Evolutionary conservation across 1,284 basidiomycete genomes (phyloP).

Genomic region (Naganishia cerealis): DNA sequence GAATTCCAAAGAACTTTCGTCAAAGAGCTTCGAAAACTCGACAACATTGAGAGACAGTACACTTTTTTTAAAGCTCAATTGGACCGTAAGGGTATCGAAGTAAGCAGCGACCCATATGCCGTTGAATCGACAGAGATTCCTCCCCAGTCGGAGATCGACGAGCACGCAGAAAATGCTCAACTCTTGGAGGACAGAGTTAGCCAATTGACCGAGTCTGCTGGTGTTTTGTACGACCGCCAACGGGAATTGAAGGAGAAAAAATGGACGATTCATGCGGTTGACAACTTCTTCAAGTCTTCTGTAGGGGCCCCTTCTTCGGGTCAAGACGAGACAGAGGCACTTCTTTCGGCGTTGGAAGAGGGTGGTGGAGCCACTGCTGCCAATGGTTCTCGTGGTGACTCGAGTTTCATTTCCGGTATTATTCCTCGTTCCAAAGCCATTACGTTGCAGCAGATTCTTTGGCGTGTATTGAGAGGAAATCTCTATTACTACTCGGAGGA

Average conservation of each 20-base stretch:
- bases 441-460: conserved; percentile 94
- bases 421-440: conserved; percentile 89
- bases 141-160: conserved; percentile 88
- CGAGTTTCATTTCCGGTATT: conserved; percentile 95
- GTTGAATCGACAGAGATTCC: conserved; percentile 74
- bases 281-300: conserved; percentile 97
- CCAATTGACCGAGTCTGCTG: too few species aligned
- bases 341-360: too few species aligned
- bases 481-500: conserved; percentile 69
- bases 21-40: conserved; percentile 87
- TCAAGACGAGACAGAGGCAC: too few species aligned
- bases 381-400: conserved; percentile 86
- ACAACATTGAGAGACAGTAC: conserved; percentile 91
- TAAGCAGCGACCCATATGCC: too few species aligned
- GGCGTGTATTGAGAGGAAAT: conserved; percentile 96
- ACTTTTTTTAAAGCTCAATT: conserved; percentile 88
- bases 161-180: conserved; percentile 87
- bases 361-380: too few species aligned
- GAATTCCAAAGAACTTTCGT: conserved; percentile 99
- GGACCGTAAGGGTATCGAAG: too few species aligned
- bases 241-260: conserved; percentile 88
- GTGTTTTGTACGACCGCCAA: conserved; percentile 76
- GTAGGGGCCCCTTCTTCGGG: too few species aligned
- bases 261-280: conserved; percentile 90
- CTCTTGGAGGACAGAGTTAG: too few species aligned